Base-by-base conservation (phyloP, 768 basidiomycete genomes). In the Rhizopogon vesiculosus region DNA sequence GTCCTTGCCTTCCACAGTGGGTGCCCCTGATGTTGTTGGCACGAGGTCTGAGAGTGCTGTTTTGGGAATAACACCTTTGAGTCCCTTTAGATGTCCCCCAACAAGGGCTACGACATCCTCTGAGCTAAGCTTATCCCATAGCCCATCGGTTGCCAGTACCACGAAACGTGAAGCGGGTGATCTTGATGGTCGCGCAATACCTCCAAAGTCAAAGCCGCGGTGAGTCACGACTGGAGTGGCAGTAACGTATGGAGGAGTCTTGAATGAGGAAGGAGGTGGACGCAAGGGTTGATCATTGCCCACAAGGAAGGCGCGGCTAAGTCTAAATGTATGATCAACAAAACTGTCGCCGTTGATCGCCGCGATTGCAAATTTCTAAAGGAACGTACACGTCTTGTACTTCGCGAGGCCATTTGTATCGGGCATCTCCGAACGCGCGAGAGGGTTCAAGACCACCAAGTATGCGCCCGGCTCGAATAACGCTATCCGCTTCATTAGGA, bases 191-290 rank as follows among this genome's bases (percentile, higher is more conserved):
- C 58, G 22, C 53, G 66, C 63, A 28, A 55, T 51, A 29, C 72
- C 56, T 13, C 77, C 65, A 64, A 88, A 80, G 13, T 79, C 73
- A 61, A 91, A 74, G 61, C 86, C 84, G 57, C 83, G 82, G 62
- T 93, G 87, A 2, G 86, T 89, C 29, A 94, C 84, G 38, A 91
- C 91, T 2, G 93, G 93, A 7, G 77, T 76, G 15, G 93, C 84
- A 33, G 80, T 94, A 22, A 96, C 93, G 69, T 96, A 97, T n/a
- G 93, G 93, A 2, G 93, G 93, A 4, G 94, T 92, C 69, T 87
- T 89, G 70, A 90, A 82, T 19, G 78, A 70, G 13, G 79, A 53
- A 13, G 86, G 88, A 3, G 85, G 72, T 7, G 78, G 70, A 19
- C 89, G 83, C 67, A 89, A 72, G 2, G 80, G 72, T 55, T 74